These are phyloP conservation scores for Trichosporon faecale DNA, from an alignment of 1,284 basidiomycete species.

Conservation along the genomic window DNA sequence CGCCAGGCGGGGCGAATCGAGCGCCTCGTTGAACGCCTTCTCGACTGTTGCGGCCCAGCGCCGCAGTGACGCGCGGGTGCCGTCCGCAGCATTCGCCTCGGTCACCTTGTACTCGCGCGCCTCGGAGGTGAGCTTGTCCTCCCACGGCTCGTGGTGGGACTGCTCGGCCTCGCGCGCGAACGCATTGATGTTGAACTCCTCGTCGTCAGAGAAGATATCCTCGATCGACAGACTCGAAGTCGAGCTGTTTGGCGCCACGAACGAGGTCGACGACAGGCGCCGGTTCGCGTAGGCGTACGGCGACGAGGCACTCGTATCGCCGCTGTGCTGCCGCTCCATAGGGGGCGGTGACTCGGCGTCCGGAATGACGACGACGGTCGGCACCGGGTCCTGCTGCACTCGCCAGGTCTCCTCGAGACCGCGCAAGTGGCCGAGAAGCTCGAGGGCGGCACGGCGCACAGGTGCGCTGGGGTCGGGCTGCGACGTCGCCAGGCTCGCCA, in stretches of 20 bases:
- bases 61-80: background rate
- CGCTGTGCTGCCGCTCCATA: background rate
- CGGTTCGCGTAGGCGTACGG: slow-evolving; percentile 3
- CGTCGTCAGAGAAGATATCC: slow-evolving; percentile 36
- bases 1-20: slow-evolving; percentile 17
- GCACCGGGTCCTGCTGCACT: slow-evolving; percentile 16
- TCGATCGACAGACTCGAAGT: slow-evolving; percentile 12
- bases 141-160: slow-evolving; percentile 39
- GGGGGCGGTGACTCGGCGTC: slow-evolving; percentile 4
- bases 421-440: slow-evolving; percentile 42
- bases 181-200: slow-evolving; percentile 46
- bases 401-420: slow-evolving; percentile 43
- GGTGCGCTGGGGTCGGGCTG: slow-evolving; percentile 16
- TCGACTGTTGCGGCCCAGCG: slow-evolving; percentile 45
- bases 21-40: slow-evolving; percentile 29
- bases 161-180: slow-evolving; percentile 30
- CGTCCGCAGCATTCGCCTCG: background rate
- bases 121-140: slow-evolving; percentile 44
- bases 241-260: background rate
- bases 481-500: background rate
- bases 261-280: slow-evolving; percentile 8
- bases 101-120: slow-evolving; percentile 30
- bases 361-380: slow-evolving; percentile 18
- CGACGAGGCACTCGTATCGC: background rate
- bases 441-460: slow-evolving; percentile 39